Evolutionary conservation across 805 yeast species (phyloP).

Genomic region (Blastobotrys chiropterorum): DNA sequence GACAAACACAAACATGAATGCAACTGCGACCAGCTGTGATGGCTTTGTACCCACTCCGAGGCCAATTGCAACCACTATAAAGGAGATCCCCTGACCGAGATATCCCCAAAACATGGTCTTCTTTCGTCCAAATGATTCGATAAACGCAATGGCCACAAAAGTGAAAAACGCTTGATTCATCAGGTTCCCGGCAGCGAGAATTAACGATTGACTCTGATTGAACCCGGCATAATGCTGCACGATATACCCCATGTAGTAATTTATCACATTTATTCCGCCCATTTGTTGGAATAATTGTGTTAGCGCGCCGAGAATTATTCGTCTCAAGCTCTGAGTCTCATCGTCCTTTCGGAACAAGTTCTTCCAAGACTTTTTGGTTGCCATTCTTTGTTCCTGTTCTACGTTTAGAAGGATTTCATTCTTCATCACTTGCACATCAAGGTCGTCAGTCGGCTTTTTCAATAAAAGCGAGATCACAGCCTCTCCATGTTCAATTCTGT

Average conservation of each 20-base stretch:
- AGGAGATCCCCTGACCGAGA: slow-evolving; percentile 9
- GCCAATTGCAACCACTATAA: slow-evolving; percentile 9
- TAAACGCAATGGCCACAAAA: not conserved
- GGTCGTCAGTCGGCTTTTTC: slow-evolving; percentile 29
- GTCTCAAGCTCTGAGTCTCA: slow-evolving; percentile 26
- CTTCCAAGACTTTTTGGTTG: not conserved
- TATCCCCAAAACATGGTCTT: slow-evolving; percentile 1
- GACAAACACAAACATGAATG: slow-evolving; percentile 12
- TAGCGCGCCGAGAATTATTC: slow-evolving; percentile 54
- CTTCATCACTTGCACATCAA: slow-evolving; percentile 2
- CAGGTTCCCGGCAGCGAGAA: slow-evolving; percentile 5
- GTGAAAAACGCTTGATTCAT: slow-evolving; percentile 7
- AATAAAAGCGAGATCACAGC: slow-evolving; percentile 45
- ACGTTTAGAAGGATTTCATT: not conserved
- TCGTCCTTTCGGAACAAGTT: not conserved
- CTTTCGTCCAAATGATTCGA: slow-evolving; percentile 3
- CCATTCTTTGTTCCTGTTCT: not conserved
- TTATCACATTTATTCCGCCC: slow-evolving; percentile 66
- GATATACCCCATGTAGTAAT: slow-evolving; percentile 39
- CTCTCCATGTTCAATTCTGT: no score
- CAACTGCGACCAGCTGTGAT: slow-evolving; percentile 7
- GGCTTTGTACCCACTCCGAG: slow-evolving; percentile 9
- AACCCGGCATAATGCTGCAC: slow-evolving; percentile 5
- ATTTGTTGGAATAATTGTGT: slow-evolving; percentile 65
- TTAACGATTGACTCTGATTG: not conserved